Evolutionary conservation across 345 rosid species (phyloP), one percentile per base, ranked within the genome.

Genomic region (Isatis tinctoria): DNA sequence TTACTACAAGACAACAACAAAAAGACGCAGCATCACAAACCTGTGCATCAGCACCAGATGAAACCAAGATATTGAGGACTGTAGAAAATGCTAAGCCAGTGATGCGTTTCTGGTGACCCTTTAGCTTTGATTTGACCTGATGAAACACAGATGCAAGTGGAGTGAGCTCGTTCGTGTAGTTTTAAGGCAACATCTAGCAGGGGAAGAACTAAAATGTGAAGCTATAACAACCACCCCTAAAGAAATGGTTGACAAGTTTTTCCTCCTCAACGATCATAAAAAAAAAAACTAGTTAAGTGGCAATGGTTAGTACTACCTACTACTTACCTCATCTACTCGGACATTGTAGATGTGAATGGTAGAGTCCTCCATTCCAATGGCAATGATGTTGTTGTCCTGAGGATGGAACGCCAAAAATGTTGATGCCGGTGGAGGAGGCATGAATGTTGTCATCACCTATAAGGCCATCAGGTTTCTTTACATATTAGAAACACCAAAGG

Each of bases 11-110:
- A 37, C 2, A 56, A 51, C 30, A 61, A 49, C 56, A 68, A 49
- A 64, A 68, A 7, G 66, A 60, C 18, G 63, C 28, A 47, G 22
- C 62, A 75, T 59, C 39, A 60, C 92, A 80, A 60, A 88, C 98
- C 51, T 88, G 93, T 68, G 97, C 97, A 86, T 93, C 98, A 63
- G 97, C 98, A 58, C 93, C 97, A 4, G 98, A 93, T 30, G 98
- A 93, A 65, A 93, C 96, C 86, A 93, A 83, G 49, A 90, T 77
- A 57, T 83, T 85, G 49, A 87, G 89, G 79, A 33, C 74, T 68
- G 93, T 81, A 26, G 98, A 90, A 78, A 90, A 93, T 37, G 97
- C 98, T 73, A 90, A 71, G 65, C 98, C 96, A 12, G 90, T 86
- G 54, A 93, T 89, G 69, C 90, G 83, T 72, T 87, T 90, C 76